Percentiles rank a stretch among this genome's conserved stretches.
These are phyloP conservation scores for Fusarium miscanthi DNA, from an alignment of 2,329 filamentous ascomycete genomes.

Conservation along the genomic window DNA sequence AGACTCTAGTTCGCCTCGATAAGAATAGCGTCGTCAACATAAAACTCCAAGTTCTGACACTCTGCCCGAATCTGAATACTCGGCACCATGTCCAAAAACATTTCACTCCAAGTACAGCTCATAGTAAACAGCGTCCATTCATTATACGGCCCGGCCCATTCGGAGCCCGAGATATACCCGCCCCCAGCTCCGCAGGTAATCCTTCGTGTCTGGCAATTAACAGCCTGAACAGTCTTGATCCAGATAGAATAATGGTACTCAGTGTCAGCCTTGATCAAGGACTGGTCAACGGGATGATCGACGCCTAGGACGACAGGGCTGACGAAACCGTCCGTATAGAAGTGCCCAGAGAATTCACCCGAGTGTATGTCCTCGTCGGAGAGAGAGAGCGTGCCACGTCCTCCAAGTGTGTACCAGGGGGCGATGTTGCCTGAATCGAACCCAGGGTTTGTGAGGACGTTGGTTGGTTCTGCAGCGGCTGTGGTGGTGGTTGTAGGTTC, in stretches of 20 bases:
- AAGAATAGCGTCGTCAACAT: background rate
- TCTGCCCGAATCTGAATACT: background rate
- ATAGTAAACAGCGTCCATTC: background rate
- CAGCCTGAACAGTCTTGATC: background rate
- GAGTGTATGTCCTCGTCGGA: background rate
- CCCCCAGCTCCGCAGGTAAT: background rate
- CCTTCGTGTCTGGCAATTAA: background rate
- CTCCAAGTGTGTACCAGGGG: background rate
- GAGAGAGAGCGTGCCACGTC: background rate
- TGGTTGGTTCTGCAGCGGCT: background rate
- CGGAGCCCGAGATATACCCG: rapidly evolving
- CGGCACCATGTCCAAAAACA: background rate
- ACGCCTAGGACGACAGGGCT: background rate
- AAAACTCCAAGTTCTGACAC: background rate
- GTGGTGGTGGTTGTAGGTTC: background rate
- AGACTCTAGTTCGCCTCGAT: background rate
- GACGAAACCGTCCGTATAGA: background rate
- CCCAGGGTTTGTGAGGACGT: background rate
- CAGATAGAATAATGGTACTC: background rate
- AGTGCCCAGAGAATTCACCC: background rate
- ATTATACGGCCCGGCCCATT: background rate
- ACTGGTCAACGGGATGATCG: background rate
- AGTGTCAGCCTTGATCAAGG: background rate
- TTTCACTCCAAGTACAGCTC: background rate
- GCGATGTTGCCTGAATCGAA: rapidly evolving